Conservation (phyloP, 192 early-diverging fungal species). For the Podochytrium sp. region DNA sequence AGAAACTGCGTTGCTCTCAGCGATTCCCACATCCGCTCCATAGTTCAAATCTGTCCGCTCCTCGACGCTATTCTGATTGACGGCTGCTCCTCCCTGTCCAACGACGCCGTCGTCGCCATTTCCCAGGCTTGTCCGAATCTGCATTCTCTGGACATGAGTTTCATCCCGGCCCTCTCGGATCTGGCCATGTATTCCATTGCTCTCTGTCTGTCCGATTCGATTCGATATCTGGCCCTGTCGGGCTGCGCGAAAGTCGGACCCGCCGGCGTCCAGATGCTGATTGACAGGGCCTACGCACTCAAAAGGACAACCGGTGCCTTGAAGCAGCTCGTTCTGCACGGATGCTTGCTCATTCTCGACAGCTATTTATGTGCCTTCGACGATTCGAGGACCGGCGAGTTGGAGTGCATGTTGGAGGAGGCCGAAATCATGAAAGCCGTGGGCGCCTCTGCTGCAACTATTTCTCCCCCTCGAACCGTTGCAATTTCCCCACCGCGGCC, state of each 20-base stretch:
- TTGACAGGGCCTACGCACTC: too few species aligned
- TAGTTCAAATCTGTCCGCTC: constrained; percentile 20
- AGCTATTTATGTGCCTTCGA: constrained; percentile 11
- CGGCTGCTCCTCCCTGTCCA: constrained; percentile 28
- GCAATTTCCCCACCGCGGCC: not conserved
- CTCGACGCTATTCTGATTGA: constrained; percentile 25
- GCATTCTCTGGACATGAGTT: constrained; percentile 11
- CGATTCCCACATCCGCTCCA: constrained; percentile 24
- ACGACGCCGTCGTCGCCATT: constrained; percentile 31
- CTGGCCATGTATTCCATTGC: constrained; percentile 8
- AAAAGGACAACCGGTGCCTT: too few species aligned
- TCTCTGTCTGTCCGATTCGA: not conserved
- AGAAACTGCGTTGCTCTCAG: constrained; percentile 20
- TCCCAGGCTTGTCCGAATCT: not conserved
- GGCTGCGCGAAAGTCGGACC: not conserved
- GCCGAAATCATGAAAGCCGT: constrained; percentile 5
- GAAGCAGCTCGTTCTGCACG: constrained; percentile 13
- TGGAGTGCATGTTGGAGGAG: constrained; percentile 19
- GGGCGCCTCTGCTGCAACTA: not conserved
- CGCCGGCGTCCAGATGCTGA: constrained; percentile 1
- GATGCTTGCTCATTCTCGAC: not conserved
- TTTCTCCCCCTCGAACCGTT: not conserved
- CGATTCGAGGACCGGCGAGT: not conserved
- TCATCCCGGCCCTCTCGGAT: constrained; percentile 24
- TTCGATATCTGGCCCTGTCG: not conserved